These are phyloP conservation scores for Colletotrichum euphorbiae DNA, from an alignment of 2,329 filamentous ascomycete genomes.

Conservation along the genomic window DNA sequence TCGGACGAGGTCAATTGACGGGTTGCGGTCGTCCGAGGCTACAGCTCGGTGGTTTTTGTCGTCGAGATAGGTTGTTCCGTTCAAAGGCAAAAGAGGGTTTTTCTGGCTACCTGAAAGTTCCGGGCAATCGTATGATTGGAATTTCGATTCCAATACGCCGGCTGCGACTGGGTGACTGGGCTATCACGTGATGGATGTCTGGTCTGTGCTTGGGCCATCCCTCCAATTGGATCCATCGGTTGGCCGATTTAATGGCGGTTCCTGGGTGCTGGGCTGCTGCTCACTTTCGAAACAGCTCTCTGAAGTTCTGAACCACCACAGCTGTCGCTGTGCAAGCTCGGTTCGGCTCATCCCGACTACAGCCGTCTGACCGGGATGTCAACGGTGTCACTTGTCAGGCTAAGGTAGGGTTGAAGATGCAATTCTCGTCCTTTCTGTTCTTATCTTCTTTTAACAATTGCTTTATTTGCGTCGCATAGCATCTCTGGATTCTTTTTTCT, in stretches of 20 bases:
- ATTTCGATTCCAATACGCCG: conserved; percentile 40
- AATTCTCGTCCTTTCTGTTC: too few species aligned
- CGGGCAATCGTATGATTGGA: conserved; percentile 41
- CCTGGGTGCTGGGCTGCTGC: neutral
- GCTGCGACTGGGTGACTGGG: conserved; percentile 34
- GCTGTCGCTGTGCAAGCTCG: conserved; percentile 11
- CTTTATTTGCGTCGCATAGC: too few species aligned
- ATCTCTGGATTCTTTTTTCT: too few species aligned
- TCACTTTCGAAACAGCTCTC: conserved; percentile 29
- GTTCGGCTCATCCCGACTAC: conserved; percentile 33
- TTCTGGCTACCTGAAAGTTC: conserved; percentile 40
- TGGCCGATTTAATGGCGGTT: neutral
- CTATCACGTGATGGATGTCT: neutral
- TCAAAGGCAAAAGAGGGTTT: conserved; percentile 41
- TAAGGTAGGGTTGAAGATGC: neutral
- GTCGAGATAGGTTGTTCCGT: conserved; percentile 26
- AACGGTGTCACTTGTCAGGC: neutral
- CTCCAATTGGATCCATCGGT: conserved; percentile 20
- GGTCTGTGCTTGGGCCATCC: conserved; percentile 13
- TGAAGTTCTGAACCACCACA: neutral
- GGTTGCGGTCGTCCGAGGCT: conserved; percentile 24
- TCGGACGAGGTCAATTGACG: conserved; percentile 47
- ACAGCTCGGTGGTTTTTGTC: conserved; percentile 6
- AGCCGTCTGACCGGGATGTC: conserved; percentile 30
- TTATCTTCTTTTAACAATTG: too few species aligned